Evolutionary conservation across 345 rosid genomes (phyloP).

Genomic region (Rhizophora mangle): DNA sequence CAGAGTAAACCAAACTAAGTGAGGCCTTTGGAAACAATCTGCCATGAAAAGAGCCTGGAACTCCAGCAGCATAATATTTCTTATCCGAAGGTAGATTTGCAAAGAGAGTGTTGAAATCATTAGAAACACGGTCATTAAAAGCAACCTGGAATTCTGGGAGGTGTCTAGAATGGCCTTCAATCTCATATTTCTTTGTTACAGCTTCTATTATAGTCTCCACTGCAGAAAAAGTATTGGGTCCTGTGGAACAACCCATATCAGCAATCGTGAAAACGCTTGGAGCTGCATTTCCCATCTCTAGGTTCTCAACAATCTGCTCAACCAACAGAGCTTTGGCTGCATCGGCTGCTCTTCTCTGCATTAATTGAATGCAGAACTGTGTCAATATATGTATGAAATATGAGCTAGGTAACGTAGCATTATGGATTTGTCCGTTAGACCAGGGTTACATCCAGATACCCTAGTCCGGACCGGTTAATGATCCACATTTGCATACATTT

Average conservation of each 20-base stretch:
- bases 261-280: conserved; percentile 1
- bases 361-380: neutral
- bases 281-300: neutral
- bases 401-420: neutral
- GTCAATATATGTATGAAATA: neutral
- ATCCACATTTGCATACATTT: too few species aligned
- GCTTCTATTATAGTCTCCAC: conserved; percentile 6
- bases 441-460: too few species aligned
- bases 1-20: conserved; percentile 8
- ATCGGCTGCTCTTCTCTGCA: conserved; percentile 1
- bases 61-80: conserved; percentile 14
- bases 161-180: neutral
- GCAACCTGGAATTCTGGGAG: conserved; percentile 13
- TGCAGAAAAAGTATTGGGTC: conserved; percentile 8
- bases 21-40: conserved; percentile 13
- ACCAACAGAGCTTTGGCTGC: neutral
- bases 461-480: too few species aligned
- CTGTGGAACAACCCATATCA: conserved; percentile 16
- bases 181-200: neutral
- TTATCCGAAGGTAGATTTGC: conserved; percentile 5
- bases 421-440: too few species aligned
- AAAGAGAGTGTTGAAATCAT: conserved; percentile 16
- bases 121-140: conserved; percentile 8
- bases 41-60: conserved; percentile 19
- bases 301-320: neutral